Evolutionary conservation across 805 yeast species (phyloP), one percentile per base, ranked within the genome.

Genomic region (Ogataea angusta): DNA sequence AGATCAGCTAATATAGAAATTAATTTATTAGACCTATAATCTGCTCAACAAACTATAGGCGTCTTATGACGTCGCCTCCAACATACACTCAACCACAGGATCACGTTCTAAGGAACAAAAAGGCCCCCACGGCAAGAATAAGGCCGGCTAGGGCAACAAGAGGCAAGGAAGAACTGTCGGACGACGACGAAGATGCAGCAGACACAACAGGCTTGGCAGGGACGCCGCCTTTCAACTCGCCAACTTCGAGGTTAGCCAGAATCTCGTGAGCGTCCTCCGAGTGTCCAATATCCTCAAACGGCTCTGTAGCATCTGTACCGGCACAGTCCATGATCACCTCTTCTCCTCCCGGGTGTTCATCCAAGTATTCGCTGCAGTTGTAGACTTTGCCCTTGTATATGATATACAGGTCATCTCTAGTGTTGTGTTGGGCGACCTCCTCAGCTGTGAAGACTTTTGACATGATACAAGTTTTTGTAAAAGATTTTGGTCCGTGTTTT

Each of bases 231-330:
- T 89, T 90, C 38, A 91, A 72, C 38, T 75, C 81, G 51, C 99
- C 99, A 44, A 93, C 75, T 52, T 75, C 70, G 59, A 88, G 68
- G 29, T 75, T 78, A 32, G 67, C 72, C 56, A 93, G 70, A 52
- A 83, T 72, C 54, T 83, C 93, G 53, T 81, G 80, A 29, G 99
- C 98, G 52, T 90, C 96, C 48, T 90, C 97, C 25, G 98, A 88
- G 68, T 93, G 99, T 25, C 99, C 99, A 60, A 93, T 90, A 59
- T 88, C 96, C 52, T 76, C 78, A 57, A 83, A 83, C 18, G 82
- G 79, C 57, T 76, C 83, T 23, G 88, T 76, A 26, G 86, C 85
- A 59, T 83, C 89, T 5, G 63, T 68, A 4, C 93, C 95, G 14
- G 93, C 96, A 53, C 86, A 86, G 46, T 82, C 82, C 45, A 80